These are phyloP conservation scores for Collybia mongolica DNA, from an alignment of 768 basidiomycete species.

Conservation along the genomic window DNA sequence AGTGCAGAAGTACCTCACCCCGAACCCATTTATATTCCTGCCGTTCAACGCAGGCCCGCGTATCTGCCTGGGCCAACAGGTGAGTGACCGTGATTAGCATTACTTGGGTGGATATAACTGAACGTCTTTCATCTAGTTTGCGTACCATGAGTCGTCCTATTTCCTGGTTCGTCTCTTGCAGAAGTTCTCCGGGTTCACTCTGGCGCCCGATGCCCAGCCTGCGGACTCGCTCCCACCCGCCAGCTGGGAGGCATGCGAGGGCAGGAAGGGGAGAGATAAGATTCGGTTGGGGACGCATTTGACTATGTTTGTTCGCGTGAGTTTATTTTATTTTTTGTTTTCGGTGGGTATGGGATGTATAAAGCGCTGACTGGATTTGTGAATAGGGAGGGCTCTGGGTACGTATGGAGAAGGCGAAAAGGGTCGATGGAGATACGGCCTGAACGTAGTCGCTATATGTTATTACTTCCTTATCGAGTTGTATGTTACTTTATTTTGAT, in stretches of 20 bases:
- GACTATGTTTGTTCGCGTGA: constrained; percentile 42
- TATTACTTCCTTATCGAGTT: no score
- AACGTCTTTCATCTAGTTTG: constrained; percentile 24
- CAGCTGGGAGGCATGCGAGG: constrained; percentile 37
- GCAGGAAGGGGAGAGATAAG: constrained; percentile 44
- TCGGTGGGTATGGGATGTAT: not conserved
- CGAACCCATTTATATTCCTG: constrained; percentile 68
- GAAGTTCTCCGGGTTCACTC: constrained; percentile 38
- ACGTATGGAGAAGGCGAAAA: constrained; percentile 24
- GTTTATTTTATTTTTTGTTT: constrained; percentile 9
- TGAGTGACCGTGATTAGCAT: constrained; percentile 8
- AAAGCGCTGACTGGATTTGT: not conserved
- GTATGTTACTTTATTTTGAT: no score
- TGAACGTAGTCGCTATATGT: no score
- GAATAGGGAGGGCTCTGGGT: constrained; percentile 34
- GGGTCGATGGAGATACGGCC: no score
- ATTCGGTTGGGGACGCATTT: constrained; percentile 46
- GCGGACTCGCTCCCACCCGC: constrained; percentile 39
- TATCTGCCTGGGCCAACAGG: constrained; percentile 56
- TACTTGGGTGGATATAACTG: constrained; percentile 11
- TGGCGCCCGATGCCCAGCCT: constrained; percentile 45
- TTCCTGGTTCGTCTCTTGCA: constrained; percentile 56
- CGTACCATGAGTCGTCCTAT: constrained; percentile 58
- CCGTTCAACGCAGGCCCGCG: constrained; percentile 71
- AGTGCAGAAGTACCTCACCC: constrained; percentile 47